Evolutionary conservation across 2,329 filamentous ascomycete genomes (phyloP), one percentile per base, ranked within the genome.

Genomic region (Trichoderma sp.): DNA sequence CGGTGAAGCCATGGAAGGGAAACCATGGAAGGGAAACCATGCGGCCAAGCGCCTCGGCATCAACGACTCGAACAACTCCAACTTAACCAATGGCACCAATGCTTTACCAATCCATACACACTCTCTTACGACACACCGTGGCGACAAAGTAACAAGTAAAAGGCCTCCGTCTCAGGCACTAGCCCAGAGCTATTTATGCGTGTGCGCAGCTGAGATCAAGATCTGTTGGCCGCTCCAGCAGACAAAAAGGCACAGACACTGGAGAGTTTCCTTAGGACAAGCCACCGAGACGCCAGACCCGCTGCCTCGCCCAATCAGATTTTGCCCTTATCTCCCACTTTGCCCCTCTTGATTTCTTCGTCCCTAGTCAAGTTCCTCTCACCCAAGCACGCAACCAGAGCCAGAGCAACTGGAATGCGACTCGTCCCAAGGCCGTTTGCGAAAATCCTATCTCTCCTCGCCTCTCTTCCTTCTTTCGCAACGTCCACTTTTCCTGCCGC

Each of bases 341-440:
- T 13, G 27, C 57, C n/a, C 49, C 31, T 29, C 16, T 11, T 35
- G 33, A 35, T 35, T 58, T 52, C 19, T 7, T 66, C 40, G 40
- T 29, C 53, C 62, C 43, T 21, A 13, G 43, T 57, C 53, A 56
- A 35, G 27, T 24, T 16, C n/a, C 24, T 27, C 16, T 29, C 52
- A 27, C 27, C 27, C 7, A 37, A 66, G 62, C 62, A 66, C 62
- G 62, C 53, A 66, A 66, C 31, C 62, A 57, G 53, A n/a, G 52
- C 21, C 27, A 27, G 27, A 27, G 27, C 27, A 33, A 11, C 21
- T 56, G 62, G 62, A 66, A 66, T 66, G 62, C 62, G 29, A 19
- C 31, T 33, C 47, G 60, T 21, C 60, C 60, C 16, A 55, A 19
- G 60, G 10, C 61, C 61, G 61, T 56, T 56, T 64, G 61, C 49